Evolutionary conservation across 2,329 filamentous ascomycete species (phyloP).

Genomic region (Pezicula neosporulosa): DNA sequence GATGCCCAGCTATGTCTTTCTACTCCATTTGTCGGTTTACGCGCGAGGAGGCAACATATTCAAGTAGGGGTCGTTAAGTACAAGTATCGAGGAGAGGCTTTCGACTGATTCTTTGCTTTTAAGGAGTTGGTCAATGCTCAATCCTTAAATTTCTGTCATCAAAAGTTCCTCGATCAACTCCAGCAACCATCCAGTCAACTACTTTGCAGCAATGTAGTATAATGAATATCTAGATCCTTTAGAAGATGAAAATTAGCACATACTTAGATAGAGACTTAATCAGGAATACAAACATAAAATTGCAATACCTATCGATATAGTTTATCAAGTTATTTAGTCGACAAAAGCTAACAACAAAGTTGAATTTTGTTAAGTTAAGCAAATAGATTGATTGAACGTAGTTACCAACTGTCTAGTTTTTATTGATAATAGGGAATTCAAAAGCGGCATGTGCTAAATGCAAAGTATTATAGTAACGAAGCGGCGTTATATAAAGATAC

Average conservation of each 20-base stretch:
- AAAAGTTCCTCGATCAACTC: background rate
- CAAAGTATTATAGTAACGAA: background rate
- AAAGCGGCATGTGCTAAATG: background rate
- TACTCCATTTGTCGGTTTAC: too few species aligned
- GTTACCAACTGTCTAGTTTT: background rate
- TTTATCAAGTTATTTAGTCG: background rate
- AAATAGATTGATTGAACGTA: background rate
- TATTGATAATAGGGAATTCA: background rate
- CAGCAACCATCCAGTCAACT: background rate
- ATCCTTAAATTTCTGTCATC: too few species aligned
- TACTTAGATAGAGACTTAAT: background rate
- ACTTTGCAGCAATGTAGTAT: background rate
- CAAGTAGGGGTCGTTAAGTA: too few species aligned
- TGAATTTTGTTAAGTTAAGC: background rate
- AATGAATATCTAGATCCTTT: background rate
- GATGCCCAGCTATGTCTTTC: too few species aligned
- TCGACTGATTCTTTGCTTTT: too few species aligned
- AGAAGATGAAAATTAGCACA: background rate
- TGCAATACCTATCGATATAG: background rate
- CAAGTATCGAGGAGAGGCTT: too few species aligned
- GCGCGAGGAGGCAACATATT: too few species aligned
- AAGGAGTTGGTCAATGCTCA: too few species aligned
- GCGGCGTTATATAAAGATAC: slow-evolving; percentile 1
- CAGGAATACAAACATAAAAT: background rate
- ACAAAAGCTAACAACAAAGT: background rate